Percentiles rank a stretch among this genome's conserved stretches.
Conservation (phyloP, 2,329 filamentous ascomycete genomes). For the Neofusicoccum kwambonambiense region DNA sequence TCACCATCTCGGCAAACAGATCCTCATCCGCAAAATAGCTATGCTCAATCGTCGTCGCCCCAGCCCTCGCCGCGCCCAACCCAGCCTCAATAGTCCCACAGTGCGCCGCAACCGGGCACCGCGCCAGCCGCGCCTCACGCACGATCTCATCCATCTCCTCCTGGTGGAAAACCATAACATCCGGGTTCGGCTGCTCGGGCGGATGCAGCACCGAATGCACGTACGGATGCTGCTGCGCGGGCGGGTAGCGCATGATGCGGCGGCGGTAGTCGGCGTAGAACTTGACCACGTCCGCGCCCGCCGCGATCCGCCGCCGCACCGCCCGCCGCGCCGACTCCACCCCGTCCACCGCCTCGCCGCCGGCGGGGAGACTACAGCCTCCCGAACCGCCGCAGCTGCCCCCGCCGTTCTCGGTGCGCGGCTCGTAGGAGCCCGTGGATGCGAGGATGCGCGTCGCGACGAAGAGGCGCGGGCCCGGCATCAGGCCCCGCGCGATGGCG, state of each 20-base stretch:
- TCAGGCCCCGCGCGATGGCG: slow-evolving; percentile 54
- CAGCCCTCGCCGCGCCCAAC: slow-evolving; percentile 30
- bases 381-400: slow-evolving; percentile 21
- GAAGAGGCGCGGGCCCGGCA: slow-evolving; percentile 56
- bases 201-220: slow-evolving; percentile 5
- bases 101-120: slow-evolving; percentile 31
- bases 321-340: slow-evolving; percentile 37
- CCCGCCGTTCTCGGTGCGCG: slow-evolving; percentile 46
- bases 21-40: slow-evolving; percentile 29
- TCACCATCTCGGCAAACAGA: slow-evolving; percentile 45
- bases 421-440: slow-evolving; percentile 51
- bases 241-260: slow-evolving; percentile 28
- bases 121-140: slow-evolving; percentile 25
- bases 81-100: slow-evolving; percentile 29
- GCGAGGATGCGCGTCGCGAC: slow-evolving; percentile 55
- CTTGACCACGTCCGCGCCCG: slow-evolving; percentile 34
- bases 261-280: slow-evolving; percentile 35
- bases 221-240: slow-evolving; percentile 26
- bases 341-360: slow-evolving; percentile 50
- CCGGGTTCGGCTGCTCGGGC: slow-evolving; percentile 15
- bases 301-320: slow-evolving; percentile 30
- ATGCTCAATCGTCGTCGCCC: slow-evolving; percentile 35
- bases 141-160: slow-evolving; percentile 31
- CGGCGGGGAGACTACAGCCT: slow-evolving; percentile 32
- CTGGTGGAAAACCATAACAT: slow-evolving; percentile 19